Base-by-base conservation (phyloP, 2,329 filamentous ascomycete genomes). In the Sporothrix variecibatus region DNA sequence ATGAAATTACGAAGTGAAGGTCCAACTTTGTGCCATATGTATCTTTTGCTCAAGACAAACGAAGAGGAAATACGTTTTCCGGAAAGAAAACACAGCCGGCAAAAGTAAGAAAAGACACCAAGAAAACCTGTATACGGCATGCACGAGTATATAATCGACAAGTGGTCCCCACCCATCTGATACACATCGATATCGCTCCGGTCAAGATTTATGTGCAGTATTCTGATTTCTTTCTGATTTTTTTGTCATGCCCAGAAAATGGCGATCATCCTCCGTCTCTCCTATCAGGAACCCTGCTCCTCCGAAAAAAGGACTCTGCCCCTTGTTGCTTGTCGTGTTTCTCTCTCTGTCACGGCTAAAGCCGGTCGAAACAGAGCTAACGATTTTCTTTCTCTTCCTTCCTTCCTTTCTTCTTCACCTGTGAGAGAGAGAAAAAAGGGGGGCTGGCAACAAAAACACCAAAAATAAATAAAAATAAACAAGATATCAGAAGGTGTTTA, bases 141-240 rank as follows among this genome's bases (percentile, higher is more conserved):
- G 23, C 40, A 56, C 34, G 49, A 23, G n/a, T 51, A 38, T 43
- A 56, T 28, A 17, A 38, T 69, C 64, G 64, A 68, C 40, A 38
- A 49, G 43, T 5, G 15, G 34, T 28, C 68, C 38, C 68, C 68
- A 71, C 68, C 34, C 49, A 71, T 34, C 51, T 71, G 70, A 67
- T 67, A 60, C 60, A 71, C 23, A 8, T 38, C n/a, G 40, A 9
- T 49, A 23, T n/a, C 40, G 15, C 64, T 49, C 38, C 46, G 28
- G 38, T 69, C 67, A 58, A 34, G 49, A 28, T 9, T 15, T 38
- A 5, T 17, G 40, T 43, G 12, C 40, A 11, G 9, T 5, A 43
- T 43, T 43, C 6, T 34, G 28, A 3, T 43, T 58, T 58, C 4
- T 34, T 17, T 49, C 31, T 70, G 23, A 23, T 40, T 3, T 58